These are phyloP conservation scores for Gentiana dahurica DNA, from an alignment of 257 asterid species.

Conservation along the genomic window DNA sequence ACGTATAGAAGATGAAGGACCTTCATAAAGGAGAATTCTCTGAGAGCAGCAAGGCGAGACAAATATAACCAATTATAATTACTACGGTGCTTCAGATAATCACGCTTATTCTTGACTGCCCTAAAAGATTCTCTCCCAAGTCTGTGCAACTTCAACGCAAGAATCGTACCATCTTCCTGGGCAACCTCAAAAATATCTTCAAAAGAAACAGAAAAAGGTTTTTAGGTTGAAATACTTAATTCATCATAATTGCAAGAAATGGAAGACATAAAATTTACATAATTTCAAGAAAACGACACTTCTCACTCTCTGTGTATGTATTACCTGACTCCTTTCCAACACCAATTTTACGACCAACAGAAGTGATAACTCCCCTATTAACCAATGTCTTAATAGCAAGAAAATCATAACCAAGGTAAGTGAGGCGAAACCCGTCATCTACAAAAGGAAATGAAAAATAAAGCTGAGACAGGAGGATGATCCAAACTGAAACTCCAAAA, in stretches of 20 bases:
- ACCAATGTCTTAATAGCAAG: constrained; percentile 93
- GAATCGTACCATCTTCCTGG: constrained; percentile 85
- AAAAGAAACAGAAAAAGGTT: constrained; percentile 6
- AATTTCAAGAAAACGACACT: constrained; percentile 1
- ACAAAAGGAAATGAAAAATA: constrained; percentile 5
- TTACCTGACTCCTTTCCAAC: constrained; percentile 97
- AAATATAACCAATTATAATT: constrained; percentile 90
- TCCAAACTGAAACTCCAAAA: background rate
- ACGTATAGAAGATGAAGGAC: constrained; percentile 17
- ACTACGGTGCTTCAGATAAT: constrained; percentile 90
- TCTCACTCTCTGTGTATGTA: background rate
- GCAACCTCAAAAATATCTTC: constrained; percentile 95
- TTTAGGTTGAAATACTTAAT: background rate
- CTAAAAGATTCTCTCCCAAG: constrained; percentile 93
- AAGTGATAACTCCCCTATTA: constrained; percentile 75
- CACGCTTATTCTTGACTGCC: constrained; percentile 97
- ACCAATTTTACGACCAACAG: constrained; percentile 98
- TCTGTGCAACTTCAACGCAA: constrained; percentile 95
- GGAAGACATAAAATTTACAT: constrained; percentile 5
- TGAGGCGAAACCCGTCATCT: constrained; percentile 98
- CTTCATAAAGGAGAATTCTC: constrained; percentile 98
- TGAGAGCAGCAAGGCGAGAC: constrained; percentile 97
- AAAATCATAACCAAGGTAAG: constrained; percentile 94
- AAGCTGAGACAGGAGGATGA: background rate
- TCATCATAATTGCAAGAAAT: constrained; percentile 2